Percentiles rank a stretch among this genome's conserved stretches.
phyloP scores from a whole-genome alignment of 2,329 filamentous ascomycete species.

The Sporothrix euskadiensis region DNA sequence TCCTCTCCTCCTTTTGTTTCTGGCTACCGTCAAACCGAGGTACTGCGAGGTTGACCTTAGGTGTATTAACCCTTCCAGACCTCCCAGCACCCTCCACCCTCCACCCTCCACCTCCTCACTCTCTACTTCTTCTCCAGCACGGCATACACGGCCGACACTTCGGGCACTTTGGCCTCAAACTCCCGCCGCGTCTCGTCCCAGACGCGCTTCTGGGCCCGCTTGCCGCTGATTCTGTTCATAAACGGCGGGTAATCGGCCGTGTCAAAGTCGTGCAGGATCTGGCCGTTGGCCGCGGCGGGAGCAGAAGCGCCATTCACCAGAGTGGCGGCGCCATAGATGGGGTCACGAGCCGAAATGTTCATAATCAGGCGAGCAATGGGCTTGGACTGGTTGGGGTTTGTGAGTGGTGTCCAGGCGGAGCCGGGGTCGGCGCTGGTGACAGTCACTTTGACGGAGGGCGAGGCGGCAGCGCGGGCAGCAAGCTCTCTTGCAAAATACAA shows the following conservation, averaged over 20 bases:
- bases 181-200: conserved; percentile 37
- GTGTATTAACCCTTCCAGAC: too few relatives aligned
- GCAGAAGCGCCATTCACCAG: conserved; percentile 43
- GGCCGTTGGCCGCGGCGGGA: conserved; percentile 38
- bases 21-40: too few relatives aligned
- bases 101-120: background rate
- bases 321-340: conserved; percentile 42
- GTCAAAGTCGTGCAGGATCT: conserved; percentile 44
- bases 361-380: conserved; percentile 44
- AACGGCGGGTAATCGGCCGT: conserved; percentile 43
- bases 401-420: conserved; percentile 44
- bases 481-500: conserved; percentile 44
- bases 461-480: conserved; percentile 35
- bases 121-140: conserved; percentile 30
- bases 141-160: conserved; percentile 35
- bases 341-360: conserved; percentile 43
- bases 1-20: too few relatives aligned
- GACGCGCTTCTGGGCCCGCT: conserved; percentile 34
- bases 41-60: too few relatives aligned
- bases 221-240: conserved; percentile 39
- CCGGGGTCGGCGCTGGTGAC: conserved; percentile 45
- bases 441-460: conserved; percentile 35
- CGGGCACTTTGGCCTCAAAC: conserved; percentile 37
- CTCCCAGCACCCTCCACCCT: too few relatives aligned
- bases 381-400: conserved; percentile 41